Evolutionary conservation across 768 basidiomycete genomes (phyloP).

Genomic region (Sarcodon aspratus): DNA sequence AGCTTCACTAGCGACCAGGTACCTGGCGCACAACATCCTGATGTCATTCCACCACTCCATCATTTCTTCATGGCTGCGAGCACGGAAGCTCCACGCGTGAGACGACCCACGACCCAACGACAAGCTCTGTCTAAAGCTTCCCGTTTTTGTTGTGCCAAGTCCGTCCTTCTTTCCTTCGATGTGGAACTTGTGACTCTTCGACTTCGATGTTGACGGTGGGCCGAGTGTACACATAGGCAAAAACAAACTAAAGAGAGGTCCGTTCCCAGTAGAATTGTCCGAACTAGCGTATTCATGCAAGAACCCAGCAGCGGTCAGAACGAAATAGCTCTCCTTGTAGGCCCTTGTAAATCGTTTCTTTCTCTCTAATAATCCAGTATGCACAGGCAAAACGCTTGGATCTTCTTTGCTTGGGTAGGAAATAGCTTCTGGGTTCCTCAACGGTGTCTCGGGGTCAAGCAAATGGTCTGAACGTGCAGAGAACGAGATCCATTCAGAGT

Average conservation of each 20-base stretch:
- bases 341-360: constrained; percentile 90
- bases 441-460: constrained; percentile 91
- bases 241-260: constrained; percentile 79
- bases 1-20: constrained; percentile 87
- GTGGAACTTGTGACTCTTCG: constrained; percentile 89
- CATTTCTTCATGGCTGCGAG: constrained; percentile 89
- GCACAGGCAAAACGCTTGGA: constrained; percentile 73
- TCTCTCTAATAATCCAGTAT: constrained; percentile 84
- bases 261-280: constrained; percentile 49
- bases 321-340: constrained; percentile 80
- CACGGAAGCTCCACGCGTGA: constrained; percentile 83
- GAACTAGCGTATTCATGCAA: constrained; percentile 82
- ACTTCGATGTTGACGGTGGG: constrained; percentile 61
- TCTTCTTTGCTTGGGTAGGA: constrained; percentile 89
- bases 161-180: constrained; percentile 89
- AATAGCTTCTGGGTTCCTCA: constrained; percentile 68
- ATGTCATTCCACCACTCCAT: constrained; percentile 99
- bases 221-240: constrained; percentile 93
- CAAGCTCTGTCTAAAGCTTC: constrained; percentile 26
- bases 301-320: constrained; percentile 93
- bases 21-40: constrained; percentile 85
- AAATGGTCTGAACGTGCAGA: constrained; percentile 89
- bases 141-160: constrained; percentile 48
- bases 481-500: constrained; percentile 94
- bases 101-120: constrained; percentile 18